Conservation (phyloP, 2,329 filamentous ascomycete genomes). For the Graphiopsis chlorocephala region DNA sequence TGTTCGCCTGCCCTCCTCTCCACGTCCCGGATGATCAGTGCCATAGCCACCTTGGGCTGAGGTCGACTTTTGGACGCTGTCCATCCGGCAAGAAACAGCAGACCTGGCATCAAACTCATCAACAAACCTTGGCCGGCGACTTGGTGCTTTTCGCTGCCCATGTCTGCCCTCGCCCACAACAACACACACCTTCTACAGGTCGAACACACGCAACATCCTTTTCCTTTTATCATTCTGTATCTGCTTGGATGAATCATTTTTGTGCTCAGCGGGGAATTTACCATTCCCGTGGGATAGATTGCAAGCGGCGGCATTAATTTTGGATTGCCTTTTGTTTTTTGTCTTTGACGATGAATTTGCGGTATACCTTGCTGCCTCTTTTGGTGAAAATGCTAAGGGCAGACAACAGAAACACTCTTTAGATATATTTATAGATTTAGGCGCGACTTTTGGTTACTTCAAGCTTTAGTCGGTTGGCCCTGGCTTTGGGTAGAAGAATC, state of each 20-base stretch:
- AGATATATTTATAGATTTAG: neutral
- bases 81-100: neutral
- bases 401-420: neutral
- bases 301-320: conserved; percentile 10
- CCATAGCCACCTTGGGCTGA: conserved; percentile 29
- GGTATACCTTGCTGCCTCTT: neutral
- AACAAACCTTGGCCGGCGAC: conserved; percentile 16
- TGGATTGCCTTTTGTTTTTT: neutral
- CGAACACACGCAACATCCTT: conserved; percentile 7
- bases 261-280: neutral
- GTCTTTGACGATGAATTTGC: neutral
- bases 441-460: neutral
- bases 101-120: conserved; percentile 7
- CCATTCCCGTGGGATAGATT: conserved; percentile 1
- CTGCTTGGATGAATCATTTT: conserved; percentile 1
- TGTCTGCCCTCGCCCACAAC: conserved; percentile 1
- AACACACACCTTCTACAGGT: conserved; percentile 1
- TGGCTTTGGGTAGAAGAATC: neutral
- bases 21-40: neutral
- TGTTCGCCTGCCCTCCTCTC: conserved; percentile 18
- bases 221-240: conserved; percentile 2
- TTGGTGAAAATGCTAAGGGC: neutral
- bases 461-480: neutral
- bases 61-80: conserved; percentile 18
- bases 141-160: conserved; percentile 11